phyloP scores from a whole-genome alignment of 768 basidiomycete genomes.

The Termitomyces sp. region DNA sequence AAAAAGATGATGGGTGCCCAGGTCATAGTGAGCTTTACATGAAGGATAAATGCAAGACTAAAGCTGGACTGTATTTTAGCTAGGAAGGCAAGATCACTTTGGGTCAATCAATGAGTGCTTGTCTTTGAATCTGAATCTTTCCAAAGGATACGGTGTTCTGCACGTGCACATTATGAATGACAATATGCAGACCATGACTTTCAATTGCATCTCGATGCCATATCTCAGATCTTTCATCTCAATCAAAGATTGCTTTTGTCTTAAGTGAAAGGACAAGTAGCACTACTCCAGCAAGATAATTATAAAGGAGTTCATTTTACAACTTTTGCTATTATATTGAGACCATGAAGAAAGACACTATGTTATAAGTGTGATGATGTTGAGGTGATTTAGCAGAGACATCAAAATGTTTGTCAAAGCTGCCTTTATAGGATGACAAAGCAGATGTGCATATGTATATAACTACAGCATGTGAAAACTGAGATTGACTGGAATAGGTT shows the following conservation, averaged over 20 bases:
- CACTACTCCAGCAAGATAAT: slow-evolving; percentile 61
- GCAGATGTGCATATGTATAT: slow-evolving; percentile 42
- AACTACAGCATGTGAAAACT: slow-evolving; percentile 46
- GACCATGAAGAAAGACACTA: slow-evolving; percentile 45
- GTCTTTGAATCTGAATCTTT: slow-evolving; percentile 47
- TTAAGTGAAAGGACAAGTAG: slow-evolving; percentile 57
- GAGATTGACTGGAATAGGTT: slow-evolving; percentile 46
- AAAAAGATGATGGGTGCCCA: no score
- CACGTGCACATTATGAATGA: slow-evolving; percentile 56
- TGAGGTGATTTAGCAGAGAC: slow-evolving; percentile 34
- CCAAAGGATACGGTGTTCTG: slow-evolving; percentile 21
- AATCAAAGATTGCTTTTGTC: slow-evolving; percentile 41
- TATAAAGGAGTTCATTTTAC: slow-evolving; percentile 53
- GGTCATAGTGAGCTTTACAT: no score
- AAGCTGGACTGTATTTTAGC: no score
- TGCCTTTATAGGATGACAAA: slow-evolving; percentile 44
- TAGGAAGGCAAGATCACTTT: slow-evolving; percentile 31
- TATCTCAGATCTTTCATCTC: slow-evolving; percentile 38
- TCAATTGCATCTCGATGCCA: slow-evolving; percentile 44
- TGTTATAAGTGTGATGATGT: slow-evolving; percentile 37
- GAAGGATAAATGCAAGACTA: no score
- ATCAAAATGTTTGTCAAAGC: slow-evolving; percentile 38
- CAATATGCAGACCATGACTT: slow-evolving; percentile 60
- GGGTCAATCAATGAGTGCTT: slow-evolving; percentile 21
- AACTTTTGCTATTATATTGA: slow-evolving; percentile 52